These are phyloP conservation scores for Bathelium albidoporum DNA, from an alignment of 495 filamentous ascomycete species.

Conservation along the genomic window DNA sequence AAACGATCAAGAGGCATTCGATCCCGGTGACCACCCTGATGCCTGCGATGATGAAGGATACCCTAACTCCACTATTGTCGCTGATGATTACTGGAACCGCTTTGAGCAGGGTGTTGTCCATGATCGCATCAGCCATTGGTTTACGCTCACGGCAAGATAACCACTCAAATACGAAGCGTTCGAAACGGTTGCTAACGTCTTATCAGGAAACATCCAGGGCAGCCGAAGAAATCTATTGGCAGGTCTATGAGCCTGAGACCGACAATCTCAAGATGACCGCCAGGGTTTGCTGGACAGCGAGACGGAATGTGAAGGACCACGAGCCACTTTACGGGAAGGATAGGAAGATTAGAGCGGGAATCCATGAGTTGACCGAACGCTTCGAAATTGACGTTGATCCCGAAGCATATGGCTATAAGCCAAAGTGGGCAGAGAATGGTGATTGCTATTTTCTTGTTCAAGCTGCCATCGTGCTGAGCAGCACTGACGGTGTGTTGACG, in stretches of 20 bases:
- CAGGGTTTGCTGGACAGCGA: not conserved
- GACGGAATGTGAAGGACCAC: not conserved
- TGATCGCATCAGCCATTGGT: not conserved
- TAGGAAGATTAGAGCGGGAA: not conserved
- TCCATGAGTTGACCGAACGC: not conserved
- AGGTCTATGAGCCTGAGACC: not conserved
- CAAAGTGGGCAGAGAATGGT: not conserved
- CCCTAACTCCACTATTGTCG: not conserved
- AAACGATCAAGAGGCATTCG: not conserved
- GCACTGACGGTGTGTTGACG: not conserved
- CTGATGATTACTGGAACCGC: not conserved
- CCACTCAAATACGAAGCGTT: not conserved
- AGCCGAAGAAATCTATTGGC: not conserved
- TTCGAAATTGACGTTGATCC: not conserved
- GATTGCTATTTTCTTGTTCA: not conserved
- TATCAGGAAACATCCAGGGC: not conserved
- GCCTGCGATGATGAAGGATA: not conserved
- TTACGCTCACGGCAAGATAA: not conserved
- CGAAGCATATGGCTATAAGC: not conserved
- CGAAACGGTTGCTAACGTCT: not conserved
- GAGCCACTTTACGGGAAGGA: not conserved
- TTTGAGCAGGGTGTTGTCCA: not conserved
- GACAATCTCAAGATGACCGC: not conserved
- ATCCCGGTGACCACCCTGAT: not conserved
- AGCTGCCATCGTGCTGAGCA: not conserved